Percentiles rank a stretch among this genome's conserved stretches.
Evolutionary conservation across 2,329 filamentous ascomycete genomes (phyloP).

Genomic region (Aspergillus melleus): DNA sequence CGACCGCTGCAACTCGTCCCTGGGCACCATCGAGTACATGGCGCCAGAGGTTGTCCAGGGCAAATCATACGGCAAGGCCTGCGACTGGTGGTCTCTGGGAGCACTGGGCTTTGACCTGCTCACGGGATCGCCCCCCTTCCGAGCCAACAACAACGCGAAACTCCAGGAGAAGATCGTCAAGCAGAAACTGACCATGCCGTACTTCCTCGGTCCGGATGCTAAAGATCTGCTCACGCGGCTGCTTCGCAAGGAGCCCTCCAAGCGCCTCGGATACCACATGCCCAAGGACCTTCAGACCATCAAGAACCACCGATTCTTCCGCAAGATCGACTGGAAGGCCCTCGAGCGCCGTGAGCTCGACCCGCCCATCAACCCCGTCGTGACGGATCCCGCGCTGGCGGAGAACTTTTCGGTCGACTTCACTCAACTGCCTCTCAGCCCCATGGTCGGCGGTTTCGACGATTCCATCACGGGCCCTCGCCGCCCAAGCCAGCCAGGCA

Average conservation of each 20-base stretch:
- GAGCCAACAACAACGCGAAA: conserved; percentile 86
- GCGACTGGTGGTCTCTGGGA: conserved; percentile 98
- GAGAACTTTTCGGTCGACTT: conserved; percentile 97
- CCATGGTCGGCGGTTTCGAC: conserved; percentile 51
- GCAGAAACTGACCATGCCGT: conserved; percentile 84
- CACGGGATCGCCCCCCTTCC: conserved; percentile 88
- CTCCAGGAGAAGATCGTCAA: conserved; percentile 95
- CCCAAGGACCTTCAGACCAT: conserved; percentile 81
- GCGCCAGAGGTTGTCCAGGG: conserved; percentile 90
- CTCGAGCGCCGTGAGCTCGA: conserved; percentile 79
- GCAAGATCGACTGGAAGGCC: conserved; percentile 91
- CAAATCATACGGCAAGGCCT: conserved; percentile 85
- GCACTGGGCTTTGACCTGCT: conserved; percentile 89
- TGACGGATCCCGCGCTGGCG: conserved; percentile 91
- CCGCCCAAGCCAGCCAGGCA: conserved; percentile 15
- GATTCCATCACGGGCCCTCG: conserved; percentile 25
- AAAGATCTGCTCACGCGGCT: conserved; percentile 91
- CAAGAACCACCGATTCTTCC: conserved; percentile 94
- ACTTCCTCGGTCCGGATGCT: conserved; percentile 86
- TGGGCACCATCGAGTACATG: conserved; percentile 98
- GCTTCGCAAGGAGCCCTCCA: conserved; percentile 86
- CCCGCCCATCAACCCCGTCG: conserved; percentile 87
- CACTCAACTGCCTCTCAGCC: conserved; percentile 79
- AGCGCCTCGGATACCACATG: conserved; percentile 85
- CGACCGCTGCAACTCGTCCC: conserved; percentile 77